Percentiles rank a stretch among this genome's conserved stretches.
These are phyloP conservation scores for Desmodesmus armatus DNA, from an alignment of 139 green algal genomes.

Conservation along the genomic window DNA sequence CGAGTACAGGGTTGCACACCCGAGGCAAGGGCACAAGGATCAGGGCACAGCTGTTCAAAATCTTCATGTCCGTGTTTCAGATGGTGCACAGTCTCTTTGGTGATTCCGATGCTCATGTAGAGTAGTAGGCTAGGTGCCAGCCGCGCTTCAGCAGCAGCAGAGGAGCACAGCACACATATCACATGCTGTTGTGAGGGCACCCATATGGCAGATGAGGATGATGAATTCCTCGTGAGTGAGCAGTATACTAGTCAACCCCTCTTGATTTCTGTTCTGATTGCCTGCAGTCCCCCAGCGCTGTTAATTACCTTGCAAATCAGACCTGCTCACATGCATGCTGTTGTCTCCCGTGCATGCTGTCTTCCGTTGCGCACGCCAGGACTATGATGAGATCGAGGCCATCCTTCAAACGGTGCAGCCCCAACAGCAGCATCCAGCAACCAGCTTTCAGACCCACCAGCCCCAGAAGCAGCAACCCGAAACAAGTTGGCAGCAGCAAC, in stretches of 20 bases:
- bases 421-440: too few species aligned
- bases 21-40: too few species aligned
- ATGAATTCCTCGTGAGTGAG: neutral
- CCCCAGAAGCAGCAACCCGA: too few species aligned
- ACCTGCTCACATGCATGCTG: neutral
- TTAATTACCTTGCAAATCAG: neutral
- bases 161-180: neutral
- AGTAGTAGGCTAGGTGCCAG: too few species aligned
- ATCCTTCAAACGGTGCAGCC: too few species aligned
- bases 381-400: neutral
- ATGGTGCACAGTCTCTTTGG: neutral
- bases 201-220: neutral
- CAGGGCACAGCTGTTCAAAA: too few species aligned
- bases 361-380: neutral
- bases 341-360: neutral
- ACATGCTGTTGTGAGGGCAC: too few species aligned
- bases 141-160: neutral
- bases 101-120: too few species aligned
- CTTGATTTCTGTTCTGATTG: neutral
- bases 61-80: neutral
- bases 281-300: neutral
- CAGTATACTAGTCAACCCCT: neutral
- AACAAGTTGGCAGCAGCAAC: conserved; percentile 9
- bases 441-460: too few species aligned
- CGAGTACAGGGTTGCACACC: too few species aligned